Conservation (phyloP, 441 rosid species). For the Oxalis stricta region DNA sequence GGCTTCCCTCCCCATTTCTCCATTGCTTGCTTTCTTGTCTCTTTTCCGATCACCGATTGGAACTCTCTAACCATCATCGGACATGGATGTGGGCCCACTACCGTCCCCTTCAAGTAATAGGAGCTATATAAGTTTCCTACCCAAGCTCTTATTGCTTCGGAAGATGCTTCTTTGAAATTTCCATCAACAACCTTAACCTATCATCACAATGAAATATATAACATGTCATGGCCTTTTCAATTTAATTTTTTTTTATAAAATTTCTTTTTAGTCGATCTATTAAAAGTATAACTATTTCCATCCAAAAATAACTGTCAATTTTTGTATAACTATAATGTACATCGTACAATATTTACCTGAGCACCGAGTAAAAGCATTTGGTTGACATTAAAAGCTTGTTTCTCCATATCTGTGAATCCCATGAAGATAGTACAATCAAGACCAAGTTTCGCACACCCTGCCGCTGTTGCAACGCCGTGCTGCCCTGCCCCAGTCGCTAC, state of each 20-base stretch:
- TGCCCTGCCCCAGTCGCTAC: slow-evolving; percentile 81
- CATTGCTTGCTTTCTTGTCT: slow-evolving; percentile 56
- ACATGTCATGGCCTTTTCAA: too few species aligned
- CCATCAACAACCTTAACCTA: slow-evolving; percentile 34
- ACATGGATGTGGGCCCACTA: slow-evolving; percentile 77
- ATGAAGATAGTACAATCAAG: slow-evolving; percentile 52
- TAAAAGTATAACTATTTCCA: too few species aligned
- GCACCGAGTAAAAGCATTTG: slow-evolving; percentile 54
- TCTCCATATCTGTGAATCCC: slow-evolving; percentile 54
- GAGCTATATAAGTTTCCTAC: slow-evolving; percentile 24
- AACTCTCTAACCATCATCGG: slow-evolving; percentile 67
- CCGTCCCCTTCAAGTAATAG: slow-evolving; percentile 40
- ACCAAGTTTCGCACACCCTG: slow-evolving; percentile 53
- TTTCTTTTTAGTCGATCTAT: too few species aligned
- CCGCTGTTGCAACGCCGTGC: slow-evolving; percentile 73
- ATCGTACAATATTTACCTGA: slow-evolving; percentile 35
- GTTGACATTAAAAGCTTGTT: slow-evolving; percentile 40
- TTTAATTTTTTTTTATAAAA: too few species aligned
- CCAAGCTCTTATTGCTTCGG: slow-evolving; percentile 61
- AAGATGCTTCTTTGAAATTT: slow-evolving; percentile 50
- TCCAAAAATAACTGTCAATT: too few species aligned
- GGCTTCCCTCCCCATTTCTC: slow-evolving; percentile 82
- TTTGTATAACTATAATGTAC: too few species aligned
- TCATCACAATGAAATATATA: not conserved
- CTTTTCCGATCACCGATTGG: slow-evolving; percentile 68